Evolutionary conservation across 2,329 filamentous ascomycete genomes (phyloP).

Genomic region (Aspergillus tanneri): DNA sequence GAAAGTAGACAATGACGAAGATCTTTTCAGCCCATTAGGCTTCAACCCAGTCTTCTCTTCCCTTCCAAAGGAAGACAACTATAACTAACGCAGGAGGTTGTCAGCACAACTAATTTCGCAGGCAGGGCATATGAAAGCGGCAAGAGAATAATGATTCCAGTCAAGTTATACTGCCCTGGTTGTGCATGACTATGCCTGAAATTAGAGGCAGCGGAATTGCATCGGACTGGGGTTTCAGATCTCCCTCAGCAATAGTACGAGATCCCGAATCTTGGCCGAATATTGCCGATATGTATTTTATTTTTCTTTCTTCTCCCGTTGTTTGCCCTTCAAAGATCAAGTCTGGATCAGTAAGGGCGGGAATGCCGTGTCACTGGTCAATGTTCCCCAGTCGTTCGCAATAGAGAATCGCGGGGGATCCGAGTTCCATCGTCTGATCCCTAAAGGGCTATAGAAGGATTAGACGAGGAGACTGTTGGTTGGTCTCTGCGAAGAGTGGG

Average conservation of each 20-base stretch:
- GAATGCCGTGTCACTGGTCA: not conserved
- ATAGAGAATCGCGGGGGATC: constrained; percentile 11
- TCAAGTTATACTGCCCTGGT: not conserved
- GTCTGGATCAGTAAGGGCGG: not conserved
- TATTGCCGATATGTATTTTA: not conserved
- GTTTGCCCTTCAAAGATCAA: too few relatives aligned
- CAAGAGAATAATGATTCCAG: too few relatives aligned
- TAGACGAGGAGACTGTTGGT: not conserved
- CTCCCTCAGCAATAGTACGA: not conserved
- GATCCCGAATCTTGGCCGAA: not conserved
- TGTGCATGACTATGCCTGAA: too few relatives aligned
- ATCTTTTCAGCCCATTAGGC: not conserved
- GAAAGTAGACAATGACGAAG: not conserved
- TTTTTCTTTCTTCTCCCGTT: too few relatives aligned
- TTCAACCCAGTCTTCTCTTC: too few relatives aligned
- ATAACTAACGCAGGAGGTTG: too few relatives aligned
- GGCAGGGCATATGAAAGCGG: too few relatives aligned
- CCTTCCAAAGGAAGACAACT: too few relatives aligned
- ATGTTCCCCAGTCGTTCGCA: constrained; percentile 12
- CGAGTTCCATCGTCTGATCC: not conserved
- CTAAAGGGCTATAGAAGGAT: not conserved
- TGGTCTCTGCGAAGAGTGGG: not conserved
- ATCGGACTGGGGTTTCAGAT: not conserved
- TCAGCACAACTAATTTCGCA: too few relatives aligned
- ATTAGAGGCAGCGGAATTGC: not conserved